Conservation (phyloP, 352 stramenopile genomes). For the Albugo laibachii region DNA sequence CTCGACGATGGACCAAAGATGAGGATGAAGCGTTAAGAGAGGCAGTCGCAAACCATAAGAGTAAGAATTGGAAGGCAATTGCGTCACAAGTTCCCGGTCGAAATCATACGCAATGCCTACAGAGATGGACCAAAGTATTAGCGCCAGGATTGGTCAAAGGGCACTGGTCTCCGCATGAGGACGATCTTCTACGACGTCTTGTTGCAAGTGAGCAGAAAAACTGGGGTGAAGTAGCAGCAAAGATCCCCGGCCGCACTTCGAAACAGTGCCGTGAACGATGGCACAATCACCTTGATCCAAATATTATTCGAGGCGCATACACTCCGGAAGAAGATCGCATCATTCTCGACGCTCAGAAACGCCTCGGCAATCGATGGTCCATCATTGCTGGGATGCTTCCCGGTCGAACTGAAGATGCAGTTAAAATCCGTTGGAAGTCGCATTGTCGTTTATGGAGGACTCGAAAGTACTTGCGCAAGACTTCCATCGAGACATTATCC, state of each 20-base stretch:
- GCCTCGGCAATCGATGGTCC: conserved; percentile 79
- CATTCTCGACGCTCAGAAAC: conserved; percentile 67
- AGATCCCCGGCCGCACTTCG: conserved; percentile 68
- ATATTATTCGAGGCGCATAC: conserved; percentile 78
- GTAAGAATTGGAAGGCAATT: conserved; percentile 87
- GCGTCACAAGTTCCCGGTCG: conserved; percentile 64
- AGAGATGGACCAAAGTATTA: conserved; percentile 83
- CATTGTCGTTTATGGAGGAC: conserved; percentile 52
- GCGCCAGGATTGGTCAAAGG: conserved; percentile 76
- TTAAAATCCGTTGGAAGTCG: conserved; percentile 88
- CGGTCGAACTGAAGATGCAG: conserved; percentile 74
- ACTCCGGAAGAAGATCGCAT: conserved; percentile 76
- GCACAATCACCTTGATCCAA: conserved; percentile 79
- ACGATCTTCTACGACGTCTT: conserved; percentile 51
- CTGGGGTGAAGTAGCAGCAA: conserved; percentile 71
- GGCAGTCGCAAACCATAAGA: conserved; percentile 70
- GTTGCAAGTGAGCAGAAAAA: conserved; percentile 77
- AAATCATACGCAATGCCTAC: conserved; percentile 83
- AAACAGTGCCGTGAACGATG: conserved; percentile 83
- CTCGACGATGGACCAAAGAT: conserved; percentile 69
- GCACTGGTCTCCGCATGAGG: conserved; percentile 80
- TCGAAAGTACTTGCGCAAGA: conserved; percentile 1
- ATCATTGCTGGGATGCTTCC: conserved; percentile 77
- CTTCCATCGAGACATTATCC: too few species aligned
- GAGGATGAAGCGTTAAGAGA: conserved; percentile 73